Conservation (phyloP, 1,284 basidiomycete genomes). For the Ganoderma sinense region DNA sequence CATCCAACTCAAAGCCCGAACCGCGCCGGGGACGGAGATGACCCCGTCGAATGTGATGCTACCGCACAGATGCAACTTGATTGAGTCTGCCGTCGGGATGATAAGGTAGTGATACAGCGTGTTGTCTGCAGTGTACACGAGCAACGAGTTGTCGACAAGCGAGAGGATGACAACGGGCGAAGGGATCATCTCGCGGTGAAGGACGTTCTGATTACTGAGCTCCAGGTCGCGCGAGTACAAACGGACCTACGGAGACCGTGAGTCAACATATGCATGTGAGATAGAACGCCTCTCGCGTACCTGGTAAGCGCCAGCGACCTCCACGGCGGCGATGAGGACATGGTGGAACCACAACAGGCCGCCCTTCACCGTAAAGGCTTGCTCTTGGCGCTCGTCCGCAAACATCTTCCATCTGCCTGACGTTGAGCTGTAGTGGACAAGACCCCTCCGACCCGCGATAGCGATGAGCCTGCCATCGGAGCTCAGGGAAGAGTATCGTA, state of each 20-base stretch:
- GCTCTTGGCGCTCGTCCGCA: conserved; percentile 85
- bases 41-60: conserved; percentile 96
- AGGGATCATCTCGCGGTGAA: conserved; percentile 84
- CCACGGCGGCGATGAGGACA: conserved; percentile 91
- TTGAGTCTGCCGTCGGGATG: conserved; percentile 83
- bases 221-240: conserved; percentile 96
- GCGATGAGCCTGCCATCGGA: conserved; percentile 93
- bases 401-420: conserved; percentile 98
- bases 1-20: conserved; percentile 96
- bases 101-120: conserved; percentile 94
- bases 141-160: conserved; percentile 94
- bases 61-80: conserved; percentile 90
- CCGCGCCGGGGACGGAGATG: conserved; percentile 84
- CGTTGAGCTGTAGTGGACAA: conserved; percentile 93
- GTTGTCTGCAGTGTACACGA: conserved; percentile 98
- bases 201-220: conserved; percentile 84
- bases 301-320: conserved; percentile 82
- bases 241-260: conserved; percentile 68
- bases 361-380: conserved; percentile 88
- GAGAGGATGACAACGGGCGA: conserved; percentile 87
- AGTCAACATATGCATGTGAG: not conserved
- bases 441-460: conserved; percentile 89
- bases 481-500: conserved; percentile 92
- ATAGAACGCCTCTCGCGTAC: conserved; percentile 47
- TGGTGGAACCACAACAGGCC: conserved; percentile 98